Conservation (phyloP, 495 filamentous ascomycete species). For the Annulohypoxylon bovei region DNA sequence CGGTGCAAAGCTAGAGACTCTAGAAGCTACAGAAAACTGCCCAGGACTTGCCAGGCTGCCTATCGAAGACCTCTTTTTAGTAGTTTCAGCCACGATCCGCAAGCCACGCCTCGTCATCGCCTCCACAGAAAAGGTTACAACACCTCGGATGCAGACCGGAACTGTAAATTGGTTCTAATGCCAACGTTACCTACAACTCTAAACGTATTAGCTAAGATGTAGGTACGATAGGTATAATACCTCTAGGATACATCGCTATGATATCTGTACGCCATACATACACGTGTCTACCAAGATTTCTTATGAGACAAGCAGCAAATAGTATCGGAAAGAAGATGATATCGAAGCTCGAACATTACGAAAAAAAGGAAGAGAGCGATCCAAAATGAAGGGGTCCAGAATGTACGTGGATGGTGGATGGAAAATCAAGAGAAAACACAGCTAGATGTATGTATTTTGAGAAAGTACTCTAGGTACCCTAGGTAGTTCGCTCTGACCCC, state of each 20-base stretch:
- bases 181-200: neutral
- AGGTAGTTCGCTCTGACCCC: conserved; percentile 30
- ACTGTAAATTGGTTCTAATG: conserved; percentile 28
- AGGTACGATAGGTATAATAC: neutral
- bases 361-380: neutral
- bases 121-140: conserved; percentile 27
- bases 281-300: conserved; percentile 18
- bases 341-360: neutral
- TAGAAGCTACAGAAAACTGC: neutral
- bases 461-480: neutral
- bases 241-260: neutral
- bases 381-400: conserved; percentile 8
- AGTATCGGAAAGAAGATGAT: neutral
- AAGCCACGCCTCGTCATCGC: conserved; percentile 47
- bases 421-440: conserved; percentile 12
- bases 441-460: conserved; percentile 5
- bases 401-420: neutral
- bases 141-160: conserved; percentile 26
- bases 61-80: conserved; percentile 15
- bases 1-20: neutral
- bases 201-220: neutral
- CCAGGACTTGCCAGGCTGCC: neutral
- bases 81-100: conserved; percentile 36
- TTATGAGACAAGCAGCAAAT: neutral
- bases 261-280: conserved; percentile 5